Evolutionary conservation across 805 yeast species (phyloP).

Genomic region (Candida vartiovaarae): DNA sequence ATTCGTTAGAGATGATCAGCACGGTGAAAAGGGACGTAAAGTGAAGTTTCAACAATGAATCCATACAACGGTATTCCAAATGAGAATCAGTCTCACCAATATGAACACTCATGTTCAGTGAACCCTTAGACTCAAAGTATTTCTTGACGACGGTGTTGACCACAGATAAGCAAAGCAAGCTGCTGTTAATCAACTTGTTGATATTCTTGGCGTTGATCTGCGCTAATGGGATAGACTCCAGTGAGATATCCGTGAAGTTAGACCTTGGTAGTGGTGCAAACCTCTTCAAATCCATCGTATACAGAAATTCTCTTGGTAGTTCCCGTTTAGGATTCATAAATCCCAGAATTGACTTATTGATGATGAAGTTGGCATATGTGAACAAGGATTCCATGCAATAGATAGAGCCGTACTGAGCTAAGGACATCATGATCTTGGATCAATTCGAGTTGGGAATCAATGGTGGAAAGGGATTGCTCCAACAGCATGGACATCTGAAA

Average conservation of each 20-base stretch:
- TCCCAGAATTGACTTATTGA: conserved; percentile 9
- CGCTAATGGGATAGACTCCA: conserved; percentile 3
- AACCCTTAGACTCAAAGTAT: conserved; percentile 1
- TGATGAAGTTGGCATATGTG: conserved; percentile 12
- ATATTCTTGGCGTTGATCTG: conserved; percentile 13
- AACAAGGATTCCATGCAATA: conserved; percentile 16
- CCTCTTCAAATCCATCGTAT: conserved; percentile 8
- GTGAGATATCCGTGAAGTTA: conserved; percentile 13
- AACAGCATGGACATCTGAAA: conserved; percentile 12
- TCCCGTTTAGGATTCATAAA: conserved; percentile 10
- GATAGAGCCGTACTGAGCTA: conserved; percentile 18
- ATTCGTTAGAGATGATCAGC: conserved; percentile 10
- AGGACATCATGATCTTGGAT: conserved; percentile 6
- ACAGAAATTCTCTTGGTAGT: conserved; percentile 5
- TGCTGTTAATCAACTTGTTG: conserved; percentile 8
- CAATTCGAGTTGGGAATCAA: conserved; percentile 10
- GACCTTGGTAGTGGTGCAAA: conserved; percentile 24
- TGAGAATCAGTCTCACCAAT: conserved; percentile 4
- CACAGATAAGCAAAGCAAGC: conserved; percentile 8
- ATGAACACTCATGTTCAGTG: conserved; percentile 3
- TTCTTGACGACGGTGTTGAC: conserved; percentile 5
- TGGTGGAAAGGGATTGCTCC: conserved; percentile 7
- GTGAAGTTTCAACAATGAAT: conserved; percentile 10
- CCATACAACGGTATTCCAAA: conserved; percentile 9
- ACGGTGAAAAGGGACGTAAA: conserved; percentile 11